Evolutionary conservation across 345 rosid genomes (phyloP).

Genomic region (Euphorbia tirucalli): DNA sequence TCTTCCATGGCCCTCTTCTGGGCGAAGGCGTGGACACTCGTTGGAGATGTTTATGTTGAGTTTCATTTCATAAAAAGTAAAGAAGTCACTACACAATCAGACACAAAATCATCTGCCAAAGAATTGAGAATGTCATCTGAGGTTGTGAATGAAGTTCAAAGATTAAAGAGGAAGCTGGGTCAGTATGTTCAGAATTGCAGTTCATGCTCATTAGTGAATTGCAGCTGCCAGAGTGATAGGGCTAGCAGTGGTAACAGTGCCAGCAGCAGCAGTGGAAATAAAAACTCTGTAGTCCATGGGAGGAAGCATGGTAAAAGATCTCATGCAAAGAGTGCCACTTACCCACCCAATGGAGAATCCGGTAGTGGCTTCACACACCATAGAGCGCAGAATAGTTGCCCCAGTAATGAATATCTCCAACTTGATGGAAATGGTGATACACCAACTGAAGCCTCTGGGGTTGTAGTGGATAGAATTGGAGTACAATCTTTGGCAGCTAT

Average conservation of each 20-base stretch:
- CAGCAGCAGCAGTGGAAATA: constrained; percentile 68
- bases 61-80: constrained; percentile 60
- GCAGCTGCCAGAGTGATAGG: constrained; percentile 91
- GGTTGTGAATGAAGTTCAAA: constrained; percentile 80
- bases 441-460: too few species aligned
- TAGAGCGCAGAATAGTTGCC: constrained; percentile 27
- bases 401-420: constrained; percentile 19
- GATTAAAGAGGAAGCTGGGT: constrained; percentile 76
- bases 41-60: constrained; percentile 84
- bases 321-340: constrained; percentile 33
- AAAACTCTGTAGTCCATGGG: constrained; percentile 31
- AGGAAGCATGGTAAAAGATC: constrained; percentile 64
- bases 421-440: too few species aligned
- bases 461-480: too few species aligned
- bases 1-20: constrained; percentile 73
- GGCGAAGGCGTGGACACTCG: constrained; percentile 91
- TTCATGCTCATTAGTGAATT: constrained; percentile 81
- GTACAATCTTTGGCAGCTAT: constrained; percentile 15
- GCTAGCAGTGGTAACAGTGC: constrained; percentile 94
- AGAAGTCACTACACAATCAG: constrained; percentile 41
- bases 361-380: constrained; percentile 31
- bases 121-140: constrained; percentile 75
- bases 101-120: constrained; percentile 37
- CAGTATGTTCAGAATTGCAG: constrained; percentile 58
- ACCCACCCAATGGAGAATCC: constrained; percentile 28